Evolutionary conservation across 2,329 filamentous ascomycete genomes (phyloP).

Genomic region (Trichoderma atrobrunneum): DNA sequence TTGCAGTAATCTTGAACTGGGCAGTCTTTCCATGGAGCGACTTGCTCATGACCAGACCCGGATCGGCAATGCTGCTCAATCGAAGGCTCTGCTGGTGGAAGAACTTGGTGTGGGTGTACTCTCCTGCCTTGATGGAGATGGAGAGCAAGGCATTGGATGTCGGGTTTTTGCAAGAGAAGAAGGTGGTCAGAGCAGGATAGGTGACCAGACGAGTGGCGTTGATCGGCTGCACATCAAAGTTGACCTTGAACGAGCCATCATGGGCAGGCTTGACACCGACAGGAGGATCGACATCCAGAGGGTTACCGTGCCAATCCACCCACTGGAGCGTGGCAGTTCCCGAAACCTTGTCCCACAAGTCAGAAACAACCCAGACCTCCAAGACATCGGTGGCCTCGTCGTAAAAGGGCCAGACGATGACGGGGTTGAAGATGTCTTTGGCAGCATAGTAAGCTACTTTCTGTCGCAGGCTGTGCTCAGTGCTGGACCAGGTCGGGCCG

Average conservation of each 20-base stretch:
- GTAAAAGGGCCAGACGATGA: slow-evolving; percentile 49
- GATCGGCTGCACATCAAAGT: slow-evolving; percentile 19
- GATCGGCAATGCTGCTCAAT: slow-evolving; percentile 18
- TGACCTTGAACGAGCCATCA: background rate
- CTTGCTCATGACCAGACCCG: slow-evolving; percentile 13
- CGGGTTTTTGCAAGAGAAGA: slow-evolving; percentile 11
- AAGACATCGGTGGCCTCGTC: slow-evolving; percentile 9
- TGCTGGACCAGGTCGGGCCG: slow-evolving; percentile 60
- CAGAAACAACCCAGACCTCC: slow-evolving; percentile 20
- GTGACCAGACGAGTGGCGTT: slow-evolving; percentile 15
- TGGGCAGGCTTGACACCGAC: background rate
- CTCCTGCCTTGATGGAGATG: background rate
- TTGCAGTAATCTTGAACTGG: slow-evolving; percentile 20
- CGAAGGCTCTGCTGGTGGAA: slow-evolving; percentile 21
- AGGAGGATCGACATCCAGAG: slow-evolving; percentile 12
- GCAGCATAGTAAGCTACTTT: slow-evolving; percentile 60
- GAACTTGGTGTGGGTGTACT: slow-evolving; percentile 15
- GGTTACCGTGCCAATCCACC: slow-evolving; percentile 19
- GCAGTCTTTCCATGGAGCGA: background rate
- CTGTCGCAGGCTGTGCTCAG: slow-evolving; percentile 62
- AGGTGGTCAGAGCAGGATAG: slow-evolving; percentile 2
- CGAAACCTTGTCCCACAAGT: slow-evolving; percentile 18
- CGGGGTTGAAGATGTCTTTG: slow-evolving; percentile 54
- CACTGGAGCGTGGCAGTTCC: slow-evolving; percentile 18
- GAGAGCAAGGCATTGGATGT: background rate